phyloP scores from a whole-genome alignment of 2,329 filamentous ascomycete genomes.

The Aspergillus transmontanensis region DNA sequence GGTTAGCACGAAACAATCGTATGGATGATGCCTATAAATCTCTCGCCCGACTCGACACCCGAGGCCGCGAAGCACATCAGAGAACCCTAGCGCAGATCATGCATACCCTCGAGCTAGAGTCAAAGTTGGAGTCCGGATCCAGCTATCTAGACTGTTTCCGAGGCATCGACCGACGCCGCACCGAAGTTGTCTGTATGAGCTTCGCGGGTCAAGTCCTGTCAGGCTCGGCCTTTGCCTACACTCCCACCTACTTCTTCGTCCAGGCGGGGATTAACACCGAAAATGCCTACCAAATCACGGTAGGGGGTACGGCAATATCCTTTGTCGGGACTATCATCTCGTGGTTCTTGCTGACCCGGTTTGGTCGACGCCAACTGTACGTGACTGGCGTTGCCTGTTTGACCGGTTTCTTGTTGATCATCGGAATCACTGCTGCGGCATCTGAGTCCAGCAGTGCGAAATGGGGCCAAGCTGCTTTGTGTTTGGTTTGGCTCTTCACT shows the following conservation, averaged over 20 bases:
- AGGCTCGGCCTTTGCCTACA: slow-evolving; percentile 38
- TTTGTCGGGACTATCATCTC: slow-evolving; percentile 58
- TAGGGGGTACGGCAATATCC: slow-evolving; percentile 53
- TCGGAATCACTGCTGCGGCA: slow-evolving; percentile 31
- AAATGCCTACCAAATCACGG: slow-evolving; percentile 40
- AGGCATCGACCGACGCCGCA: slow-evolving; percentile 40
- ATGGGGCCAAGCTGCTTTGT: slow-evolving; percentile 44
- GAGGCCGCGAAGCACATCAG: slow-evolving; percentile 18
- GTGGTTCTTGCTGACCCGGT: slow-evolving; percentile 47
- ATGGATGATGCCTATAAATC: slow-evolving; percentile 21
- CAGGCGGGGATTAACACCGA: slow-evolving; percentile 40
- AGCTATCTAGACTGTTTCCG: slow-evolving; percentile 36
- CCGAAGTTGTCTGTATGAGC: slow-evolving; percentile 43
- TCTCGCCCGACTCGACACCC: slow-evolving; percentile 10
- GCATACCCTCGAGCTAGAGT: slow-evolving; percentile 40
- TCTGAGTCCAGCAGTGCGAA: slow-evolving; percentile 26
- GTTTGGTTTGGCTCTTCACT: slow-evolving; percentile 56
- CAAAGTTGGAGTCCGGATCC: slow-evolving; percentile 31
- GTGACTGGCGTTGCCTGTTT: slow-evolving; percentile 35
- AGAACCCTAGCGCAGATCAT: slow-evolving; percentile 40
- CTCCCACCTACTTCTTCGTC: slow-evolving; percentile 43
- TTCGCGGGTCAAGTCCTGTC: slow-evolving; percentile 43
- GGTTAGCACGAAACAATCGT: slow-evolving; percentile 25
- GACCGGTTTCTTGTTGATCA: slow-evolving; percentile 28
- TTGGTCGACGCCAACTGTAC: slow-evolving; percentile 46